Evolutionary conservation across 2,329 filamentous ascomycete genomes (phyloP).

Genomic region (Herpotrichia juniperi): DNA sequence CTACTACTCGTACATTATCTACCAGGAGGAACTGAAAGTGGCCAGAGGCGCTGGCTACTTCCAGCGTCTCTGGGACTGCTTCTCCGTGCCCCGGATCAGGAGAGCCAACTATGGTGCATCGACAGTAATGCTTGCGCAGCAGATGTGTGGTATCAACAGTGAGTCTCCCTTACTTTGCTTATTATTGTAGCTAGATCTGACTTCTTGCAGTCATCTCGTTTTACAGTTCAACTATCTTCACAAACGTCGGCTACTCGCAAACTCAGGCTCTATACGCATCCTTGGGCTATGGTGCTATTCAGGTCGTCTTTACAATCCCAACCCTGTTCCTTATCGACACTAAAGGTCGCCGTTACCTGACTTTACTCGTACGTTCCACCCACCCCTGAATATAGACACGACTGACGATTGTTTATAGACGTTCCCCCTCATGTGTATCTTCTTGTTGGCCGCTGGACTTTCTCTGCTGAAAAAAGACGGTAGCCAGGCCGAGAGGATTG

Average conservation of each 20-base stretch:
- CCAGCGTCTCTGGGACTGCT: slow-evolving; percentile 55
- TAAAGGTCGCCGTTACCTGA: slow-evolving; percentile 42
- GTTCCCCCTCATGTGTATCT: slow-evolving; percentile 45
- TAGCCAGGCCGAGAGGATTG: slow-evolving; percentile 29
- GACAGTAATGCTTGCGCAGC: slow-evolving; percentile 48
- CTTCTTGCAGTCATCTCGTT: slow-evolving; percentile 79
- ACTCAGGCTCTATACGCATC: slow-evolving; percentile 42
- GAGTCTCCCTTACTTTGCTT: slow-evolving; percentile 75
- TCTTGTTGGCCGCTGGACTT: slow-evolving; percentile 42
- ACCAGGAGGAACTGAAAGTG: slow-evolving; percentile 41
- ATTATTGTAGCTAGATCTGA: slow-evolving; percentile 59
- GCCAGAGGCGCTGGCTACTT: slow-evolving; percentile 44
- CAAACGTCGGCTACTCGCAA: slow-evolving; percentile 44
- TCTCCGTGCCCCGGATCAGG: slow-evolving; percentile 47
- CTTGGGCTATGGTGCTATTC: slow-evolving; percentile 44
- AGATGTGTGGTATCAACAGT: slow-evolving; percentile 65
- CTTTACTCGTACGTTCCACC: slow-evolving; percentile 23
- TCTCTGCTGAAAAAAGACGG: slow-evolving; percentile 35
- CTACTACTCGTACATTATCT: slow-evolving; percentile 46
- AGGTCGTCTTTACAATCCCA: slow-evolving; percentile 44
- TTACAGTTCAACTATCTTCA: slow-evolving; percentile 79
- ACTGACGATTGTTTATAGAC: slow-evolving; percentile 20
- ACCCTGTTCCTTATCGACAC: slow-evolving; percentile 48
- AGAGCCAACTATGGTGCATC: slow-evolving; percentile 47
- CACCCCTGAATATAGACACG: not conserved